Conservation (phyloP, 371 early-diverging fungal species). For the Sporodiniella umbellata region DNA sequence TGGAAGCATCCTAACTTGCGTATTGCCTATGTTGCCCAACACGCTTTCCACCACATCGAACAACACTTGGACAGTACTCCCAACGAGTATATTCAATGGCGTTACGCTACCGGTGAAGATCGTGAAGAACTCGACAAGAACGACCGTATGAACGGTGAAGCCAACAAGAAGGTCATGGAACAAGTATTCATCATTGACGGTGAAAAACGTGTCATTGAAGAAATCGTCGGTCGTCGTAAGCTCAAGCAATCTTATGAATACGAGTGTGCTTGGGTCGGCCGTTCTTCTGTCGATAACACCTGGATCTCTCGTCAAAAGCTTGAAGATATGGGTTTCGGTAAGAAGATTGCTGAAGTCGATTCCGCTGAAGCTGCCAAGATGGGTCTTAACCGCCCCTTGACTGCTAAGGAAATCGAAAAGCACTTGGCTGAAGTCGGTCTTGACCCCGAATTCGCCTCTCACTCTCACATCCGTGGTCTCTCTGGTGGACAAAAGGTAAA, state of each 20-base stretch:
- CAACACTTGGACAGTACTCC: slow-evolving; percentile 66
- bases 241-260: slow-evolving; percentile 67
- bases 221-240: slow-evolving; percentile 64
- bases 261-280: slow-evolving; percentile 61
- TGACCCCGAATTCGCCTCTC: slow-evolving; percentile 72
- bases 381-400: slow-evolving; percentile 62
- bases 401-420: slow-evolving; percentile 65
- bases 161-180: slow-evolving; percentile 63
- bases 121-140: slow-evolving; percentile 64
- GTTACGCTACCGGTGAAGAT: slow-evolving; percentile 69
- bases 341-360: slow-evolving; percentile 64
- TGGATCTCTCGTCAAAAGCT: slow-evolving; percentile 74
- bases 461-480: slow-evolving; percentile 81
- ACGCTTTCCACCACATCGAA: slow-evolving; percentile 77
- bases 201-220: slow-evolving; percentile 60
- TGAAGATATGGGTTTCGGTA: slow-evolving; percentile 65
- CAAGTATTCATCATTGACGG: slow-evolving; percentile 60
- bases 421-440: slow-evolving; percentile 69
- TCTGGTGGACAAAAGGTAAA: slow-evolving; percentile 93
- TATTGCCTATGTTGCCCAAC: slow-evolving; percentile 79
- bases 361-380: slow-evolving; percentile 63
- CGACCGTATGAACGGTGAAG: slow-evolving; percentile 57
- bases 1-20: slow-evolving; percentile 63
- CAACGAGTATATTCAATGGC: slow-evolving; percentile 71
- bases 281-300: slow-evolving; percentile 57